phyloP scores from a whole-genome alignment of 2,329 filamentous ascomycete genomes.

The Talaromyces sp. region DNA sequence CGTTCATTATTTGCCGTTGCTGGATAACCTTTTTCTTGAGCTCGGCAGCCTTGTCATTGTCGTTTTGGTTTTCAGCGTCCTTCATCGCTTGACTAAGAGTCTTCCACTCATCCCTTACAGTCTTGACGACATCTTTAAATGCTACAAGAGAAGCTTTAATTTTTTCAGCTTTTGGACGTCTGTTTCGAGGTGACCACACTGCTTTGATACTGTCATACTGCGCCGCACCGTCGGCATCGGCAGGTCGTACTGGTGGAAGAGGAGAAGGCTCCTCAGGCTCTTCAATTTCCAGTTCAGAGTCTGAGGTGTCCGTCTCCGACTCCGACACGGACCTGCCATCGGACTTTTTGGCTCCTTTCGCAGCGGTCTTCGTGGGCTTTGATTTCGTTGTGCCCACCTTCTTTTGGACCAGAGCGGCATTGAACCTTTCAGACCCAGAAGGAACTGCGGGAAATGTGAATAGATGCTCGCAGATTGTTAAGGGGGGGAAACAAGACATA shows the following conservation, averaged over 20 bases:
- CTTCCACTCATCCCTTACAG: slow-evolving; percentile 60
- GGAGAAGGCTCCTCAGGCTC: slow-evolving; percentile 52
- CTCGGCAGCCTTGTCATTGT: slow-evolving; percentile 49
- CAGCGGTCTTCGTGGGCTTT: slow-evolving; percentile 18
- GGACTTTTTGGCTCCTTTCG: slow-evolving; percentile 18
- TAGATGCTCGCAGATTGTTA: background rate
- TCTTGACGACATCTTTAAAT: slow-evolving; percentile 57
- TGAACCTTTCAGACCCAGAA: slow-evolving; percentile 15
- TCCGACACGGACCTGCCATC: slow-evolving; percentile 32
- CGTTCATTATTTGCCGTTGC: slow-evolving; percentile 55
- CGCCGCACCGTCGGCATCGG: slow-evolving; percentile 49
- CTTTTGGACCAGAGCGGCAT: slow-evolving; percentile 16
- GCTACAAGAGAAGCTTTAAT: slow-evolving; percentile 53
- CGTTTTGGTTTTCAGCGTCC: slow-evolving; percentile 55
- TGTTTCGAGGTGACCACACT: slow-evolving; percentile 55
- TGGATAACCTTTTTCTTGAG: slow-evolving; percentile 55
- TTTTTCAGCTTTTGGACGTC: slow-evolving; percentile 44
- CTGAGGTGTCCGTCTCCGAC: slow-evolving; percentile 47
- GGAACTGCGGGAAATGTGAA: slow-evolving; percentile 2
- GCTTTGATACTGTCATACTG: slow-evolving; percentile 59
- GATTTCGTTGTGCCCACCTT: slow-evolving; percentile 20
- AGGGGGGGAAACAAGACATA: background rate
- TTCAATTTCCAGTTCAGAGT: slow-evolving; percentile 50
- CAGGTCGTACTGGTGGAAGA: slow-evolving; percentile 49
- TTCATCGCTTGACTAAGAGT: slow-evolving; percentile 52